phyloP scores from a whole-genome alignment of 768 basidiomycete genomes.

The Trametes maxima region DNA sequence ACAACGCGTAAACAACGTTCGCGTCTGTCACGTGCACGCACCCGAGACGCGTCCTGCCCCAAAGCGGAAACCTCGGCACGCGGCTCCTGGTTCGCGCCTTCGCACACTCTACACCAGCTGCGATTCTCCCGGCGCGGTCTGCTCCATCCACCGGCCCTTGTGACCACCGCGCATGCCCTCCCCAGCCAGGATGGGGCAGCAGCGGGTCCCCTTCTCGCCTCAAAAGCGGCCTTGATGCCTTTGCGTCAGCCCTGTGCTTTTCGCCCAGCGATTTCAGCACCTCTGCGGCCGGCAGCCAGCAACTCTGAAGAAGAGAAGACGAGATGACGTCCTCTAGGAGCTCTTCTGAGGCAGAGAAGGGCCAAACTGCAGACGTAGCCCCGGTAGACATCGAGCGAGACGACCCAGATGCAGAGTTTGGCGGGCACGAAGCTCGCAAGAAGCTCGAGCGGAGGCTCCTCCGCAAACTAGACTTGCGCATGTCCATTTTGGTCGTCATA shows the following conservation, averaged over 20 bases:
- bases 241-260: neutral
- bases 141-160: slow-evolving; percentile 14
- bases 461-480: slow-evolving; percentile 46
- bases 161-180: slow-evolving; percentile 16
- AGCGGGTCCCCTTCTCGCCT: neutral
- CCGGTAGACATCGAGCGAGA: slow-evolving; percentile 8
- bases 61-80: slow-evolving; percentile 8
- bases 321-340: slow-evolving; percentile 16
- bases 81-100: neutral
- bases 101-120: neutral
- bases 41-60: neutral
- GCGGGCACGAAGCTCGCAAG: slow-evolving; percentile 39
- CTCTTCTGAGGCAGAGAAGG: slow-evolving; percentile 16
- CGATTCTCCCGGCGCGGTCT: slow-evolving; percentile 11
- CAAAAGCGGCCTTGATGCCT: slow-evolving; percentile 11
- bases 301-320: neutral
- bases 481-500: slow-evolving; percentile 47
- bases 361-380: slow-evolving; percentile 6
- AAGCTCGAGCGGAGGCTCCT: slow-evolving; percentile 46
- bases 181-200: neutral
- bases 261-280: neutral
- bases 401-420: slow-evolving; percentile 39
- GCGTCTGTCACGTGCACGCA: slow-evolving; percentile 33
- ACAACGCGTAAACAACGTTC: slow-evolving; percentile 37
- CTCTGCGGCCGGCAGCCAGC: neutral